phyloP scores from a whole-genome alignment of 2,329 filamentous ascomycete species.

The Beauveria brongniartii region DNA sequence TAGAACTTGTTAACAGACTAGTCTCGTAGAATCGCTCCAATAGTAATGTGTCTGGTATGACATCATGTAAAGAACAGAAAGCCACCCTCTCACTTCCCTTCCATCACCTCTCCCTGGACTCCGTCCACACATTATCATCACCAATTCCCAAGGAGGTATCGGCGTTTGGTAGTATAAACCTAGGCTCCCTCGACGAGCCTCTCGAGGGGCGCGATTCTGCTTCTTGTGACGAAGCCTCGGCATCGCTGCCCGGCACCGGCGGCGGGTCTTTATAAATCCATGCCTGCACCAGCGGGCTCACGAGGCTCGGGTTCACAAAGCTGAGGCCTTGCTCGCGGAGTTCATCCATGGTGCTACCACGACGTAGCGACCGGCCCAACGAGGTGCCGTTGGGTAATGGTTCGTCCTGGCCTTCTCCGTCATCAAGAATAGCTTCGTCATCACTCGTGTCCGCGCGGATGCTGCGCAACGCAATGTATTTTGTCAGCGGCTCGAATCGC shows the following conservation, averaged over 20 bases:
- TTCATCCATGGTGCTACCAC: conserved; percentile 63
- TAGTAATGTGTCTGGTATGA: neutral
- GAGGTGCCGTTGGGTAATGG: neutral
- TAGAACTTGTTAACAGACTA: neutral
- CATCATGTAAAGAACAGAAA: neutral
- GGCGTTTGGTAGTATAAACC: conserved; percentile 24
- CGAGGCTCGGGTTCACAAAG: conserved; percentile 71
- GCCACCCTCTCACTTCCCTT: neutral
- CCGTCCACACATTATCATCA: conserved; percentile 31
- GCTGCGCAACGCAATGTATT: conserved; percentile 84
- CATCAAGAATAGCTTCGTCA: conserved; percentile 28
- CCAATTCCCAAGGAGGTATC: conserved; percentile 31
- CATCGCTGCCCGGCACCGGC: conserved; percentile 20
- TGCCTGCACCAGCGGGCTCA: conserved; percentile 58
- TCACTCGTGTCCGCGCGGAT: conserved; percentile 49
- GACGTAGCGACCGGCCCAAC: conserved; percentile 34
- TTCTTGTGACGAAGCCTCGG: conserved; percentile 15
- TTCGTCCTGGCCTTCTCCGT: conserved; percentile 16
- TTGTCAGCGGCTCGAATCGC: conserved; percentile 81
- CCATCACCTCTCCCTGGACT: conserved; percentile 12
- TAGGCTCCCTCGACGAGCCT: conserved; percentile 14
- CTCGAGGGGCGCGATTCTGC: conserved; percentile 14
- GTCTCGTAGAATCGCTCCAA: neutral
- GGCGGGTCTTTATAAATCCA: conserved; percentile 59
- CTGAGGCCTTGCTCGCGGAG: conserved; percentile 58